Conservation (phyloP, 805 yeast species). For the Jamesozyma piceae region DNA sequence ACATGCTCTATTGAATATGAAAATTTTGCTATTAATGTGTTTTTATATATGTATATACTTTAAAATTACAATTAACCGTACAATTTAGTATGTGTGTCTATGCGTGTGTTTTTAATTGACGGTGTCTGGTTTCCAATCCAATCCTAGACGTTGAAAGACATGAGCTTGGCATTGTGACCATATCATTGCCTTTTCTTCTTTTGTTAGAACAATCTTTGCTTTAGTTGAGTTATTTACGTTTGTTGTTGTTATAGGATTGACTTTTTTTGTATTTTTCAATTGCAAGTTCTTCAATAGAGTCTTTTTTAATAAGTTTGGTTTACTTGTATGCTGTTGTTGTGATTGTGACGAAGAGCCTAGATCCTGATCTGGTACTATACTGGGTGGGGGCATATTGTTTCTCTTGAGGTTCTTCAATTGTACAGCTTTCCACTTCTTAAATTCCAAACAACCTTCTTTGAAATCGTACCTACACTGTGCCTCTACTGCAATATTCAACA, state of each 20-base stretch:
- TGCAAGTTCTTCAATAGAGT: constrained; percentile 16
- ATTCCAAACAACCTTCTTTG: constrained; percentile 36
- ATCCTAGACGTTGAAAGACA: constrained; percentile 45
- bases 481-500: constrained; percentile 52
- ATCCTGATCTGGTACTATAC: too few relatives aligned
- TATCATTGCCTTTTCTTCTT: constrained; percentile 43
- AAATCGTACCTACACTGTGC: constrained; percentile 58
- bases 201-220: constrained; percentile 28
- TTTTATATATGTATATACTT: too few relatives aligned
- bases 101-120: too few relatives aligned
- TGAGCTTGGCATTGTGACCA: constrained; percentile 55
- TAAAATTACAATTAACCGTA: too few relatives aligned
- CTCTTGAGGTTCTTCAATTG: constrained; percentile 6
- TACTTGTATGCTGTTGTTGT: constrained; percentile 5
- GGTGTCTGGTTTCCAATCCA: constrained; percentile 45
- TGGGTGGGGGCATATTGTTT: too few relatives aligned
- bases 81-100: too few relatives aligned
- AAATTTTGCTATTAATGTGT: too few relatives aligned
- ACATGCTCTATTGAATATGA: too few relatives aligned
- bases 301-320: constrained; percentile 15
- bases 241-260: neutral
- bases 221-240: too few relatives aligned
- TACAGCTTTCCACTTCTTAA: constrained; percentile 32
- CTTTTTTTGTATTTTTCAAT: neutral
- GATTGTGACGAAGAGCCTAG: too few relatives aligned